phyloP scores from a whole-genome alignment of 2,329 filamentous ascomycete species.

The Talaromyces sp. region DNA sequence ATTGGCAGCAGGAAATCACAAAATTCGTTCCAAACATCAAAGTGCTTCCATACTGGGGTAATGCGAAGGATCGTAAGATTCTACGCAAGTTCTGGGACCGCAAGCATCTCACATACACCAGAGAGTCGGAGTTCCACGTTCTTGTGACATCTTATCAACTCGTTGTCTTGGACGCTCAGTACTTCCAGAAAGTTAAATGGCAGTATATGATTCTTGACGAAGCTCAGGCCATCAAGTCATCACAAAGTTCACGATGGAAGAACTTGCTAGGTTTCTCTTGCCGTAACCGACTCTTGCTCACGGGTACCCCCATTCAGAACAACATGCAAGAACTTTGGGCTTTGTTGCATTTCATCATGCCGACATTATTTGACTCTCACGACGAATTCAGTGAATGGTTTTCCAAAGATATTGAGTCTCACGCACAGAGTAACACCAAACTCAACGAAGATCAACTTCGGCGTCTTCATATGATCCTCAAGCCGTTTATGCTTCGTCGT shows the following conservation, averaged over 20 bases:
- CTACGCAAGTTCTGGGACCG: conserved; percentile 98
- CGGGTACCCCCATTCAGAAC: conserved; percentile 97
- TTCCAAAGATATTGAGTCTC: conserved; percentile 76
- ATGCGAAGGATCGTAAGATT: conserved; percentile 88
- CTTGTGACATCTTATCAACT: conserved; percentile 96
- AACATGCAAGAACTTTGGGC: conserved; percentile 99
- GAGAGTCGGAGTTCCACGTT: conserved; percentile 91
- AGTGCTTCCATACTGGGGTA: conserved; percentile 96
- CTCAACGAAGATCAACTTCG: conserved; percentile 97
- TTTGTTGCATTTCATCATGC: conserved; percentile 98
- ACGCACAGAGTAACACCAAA: conserved; percentile 98
- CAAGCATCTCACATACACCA: conserved; percentile 92
- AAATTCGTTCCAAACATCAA: conserved; percentile 94
- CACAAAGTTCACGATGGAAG: conserved; percentile 95
- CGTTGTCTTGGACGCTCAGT: conserved; percentile 91
- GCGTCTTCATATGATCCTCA: conserved; percentile 96
- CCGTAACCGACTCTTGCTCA: conserved; percentile 87
- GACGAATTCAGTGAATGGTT: conserved; percentile 55
- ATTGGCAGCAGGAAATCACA: conserved; percentile 98
- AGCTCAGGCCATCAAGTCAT: conserved; percentile 98
- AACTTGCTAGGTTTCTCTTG: conserved; percentile 90
- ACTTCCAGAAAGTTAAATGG: conserved; percentile 99
- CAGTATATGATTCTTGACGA: conserved; percentile 99
- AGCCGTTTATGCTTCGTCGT: conserved; percentile 98
- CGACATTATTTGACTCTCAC: conserved; percentile 77